A percentile compares a stretch with the other conserved stretches of the same genome.
These are phyloP conservation scores for Candida montana DNA, from an alignment of 805 yeast genomes.

Conservation along the genomic window DNA sequence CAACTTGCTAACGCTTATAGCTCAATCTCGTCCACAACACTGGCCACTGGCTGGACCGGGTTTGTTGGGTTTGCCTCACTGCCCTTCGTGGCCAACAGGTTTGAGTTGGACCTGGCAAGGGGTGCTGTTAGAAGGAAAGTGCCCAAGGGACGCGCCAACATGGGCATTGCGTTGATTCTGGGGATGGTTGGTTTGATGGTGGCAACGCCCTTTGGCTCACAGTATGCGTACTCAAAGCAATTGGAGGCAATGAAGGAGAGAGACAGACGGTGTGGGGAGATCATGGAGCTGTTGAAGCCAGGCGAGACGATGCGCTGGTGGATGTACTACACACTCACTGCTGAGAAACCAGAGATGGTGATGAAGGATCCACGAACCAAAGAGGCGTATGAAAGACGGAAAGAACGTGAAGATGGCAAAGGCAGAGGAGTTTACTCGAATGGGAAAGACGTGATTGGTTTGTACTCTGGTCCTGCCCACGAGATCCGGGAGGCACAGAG, in stretches of 20 bases:
- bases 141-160: constrained; percentile 31
- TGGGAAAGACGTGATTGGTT: constrained; percentile 34
- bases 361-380: constrained; percentile 50
- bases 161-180: constrained; percentile 35
- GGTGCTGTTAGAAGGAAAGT: constrained; percentile 20
- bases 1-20: constrained; percentile 35
- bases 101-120: constrained; percentile 10
- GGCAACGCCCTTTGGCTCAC: constrained; percentile 28
- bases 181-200: constrained; percentile 37
- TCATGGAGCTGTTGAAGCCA: constrained; percentile 25
- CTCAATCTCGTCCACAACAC: constrained; percentile 30
- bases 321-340: constrained; percentile 46
- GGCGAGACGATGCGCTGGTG: constrained; percentile 40
- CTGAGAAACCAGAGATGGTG: constrained; percentile 44
- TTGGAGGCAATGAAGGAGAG: constrained; percentile 26
- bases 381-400: constrained; percentile 25
- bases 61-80: constrained; percentile 36
- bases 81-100: constrained; percentile 36
- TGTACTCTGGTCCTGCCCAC: constrained; percentile 30
- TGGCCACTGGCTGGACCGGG: constrained; percentile 36
- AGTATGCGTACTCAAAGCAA: constrained; percentile 28
- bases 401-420: constrained; percentile 3
- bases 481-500: constrained; percentile 15
- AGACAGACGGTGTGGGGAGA: constrained; percentile 30
- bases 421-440: constrained; percentile 23